These are phyloP conservation scores for Coelastrella sp. DNA, from an alignment of 139 green algal species.

Conservation along the genomic window DNA sequence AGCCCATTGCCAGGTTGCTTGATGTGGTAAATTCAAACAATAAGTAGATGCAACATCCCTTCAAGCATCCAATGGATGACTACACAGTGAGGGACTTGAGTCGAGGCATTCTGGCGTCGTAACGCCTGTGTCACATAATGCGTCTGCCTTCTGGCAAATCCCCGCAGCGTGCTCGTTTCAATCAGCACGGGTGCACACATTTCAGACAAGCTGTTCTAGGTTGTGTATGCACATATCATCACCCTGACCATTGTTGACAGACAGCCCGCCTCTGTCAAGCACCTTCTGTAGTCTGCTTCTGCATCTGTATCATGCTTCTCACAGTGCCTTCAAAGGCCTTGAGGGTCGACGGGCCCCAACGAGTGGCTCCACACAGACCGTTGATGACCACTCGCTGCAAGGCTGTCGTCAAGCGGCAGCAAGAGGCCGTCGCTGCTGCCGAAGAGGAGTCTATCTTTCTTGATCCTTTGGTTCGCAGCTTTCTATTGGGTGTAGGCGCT, in stretches of 20 bases:
- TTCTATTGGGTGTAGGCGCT: conserved; percentile 71
- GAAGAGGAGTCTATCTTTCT: conserved; percentile 52
- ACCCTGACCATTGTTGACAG: too few species aligned
- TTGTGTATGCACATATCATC: too few species aligned
- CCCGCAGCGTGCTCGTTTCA: too few species aligned
- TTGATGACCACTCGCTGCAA: not conserved
- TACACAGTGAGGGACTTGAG: too few species aligned
- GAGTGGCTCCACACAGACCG: not conserved
- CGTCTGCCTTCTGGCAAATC: too few species aligned
- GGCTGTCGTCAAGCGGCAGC: not conserved
- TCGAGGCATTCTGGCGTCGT: too few species aligned
- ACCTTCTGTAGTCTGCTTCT: too few species aligned
- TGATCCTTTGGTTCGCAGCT: conserved; percentile 68
- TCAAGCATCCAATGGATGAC: too few species aligned
- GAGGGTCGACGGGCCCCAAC: not conserved
- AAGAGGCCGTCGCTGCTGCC: conserved; percentile 5
- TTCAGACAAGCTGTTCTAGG: not conserved
- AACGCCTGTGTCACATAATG: not conserved
- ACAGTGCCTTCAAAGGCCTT: not conserved
- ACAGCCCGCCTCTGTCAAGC: too few species aligned
- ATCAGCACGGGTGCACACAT: not conserved
- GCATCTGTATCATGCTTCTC: not conserved
- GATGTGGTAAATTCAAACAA: too few species aligned
- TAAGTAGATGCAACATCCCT: too few species aligned
- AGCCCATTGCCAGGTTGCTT: too few species aligned